Base-by-base conservation (phyloP, 2,329 filamentous ascomycete genomes). In the Fusarium annulatum region DNA sequence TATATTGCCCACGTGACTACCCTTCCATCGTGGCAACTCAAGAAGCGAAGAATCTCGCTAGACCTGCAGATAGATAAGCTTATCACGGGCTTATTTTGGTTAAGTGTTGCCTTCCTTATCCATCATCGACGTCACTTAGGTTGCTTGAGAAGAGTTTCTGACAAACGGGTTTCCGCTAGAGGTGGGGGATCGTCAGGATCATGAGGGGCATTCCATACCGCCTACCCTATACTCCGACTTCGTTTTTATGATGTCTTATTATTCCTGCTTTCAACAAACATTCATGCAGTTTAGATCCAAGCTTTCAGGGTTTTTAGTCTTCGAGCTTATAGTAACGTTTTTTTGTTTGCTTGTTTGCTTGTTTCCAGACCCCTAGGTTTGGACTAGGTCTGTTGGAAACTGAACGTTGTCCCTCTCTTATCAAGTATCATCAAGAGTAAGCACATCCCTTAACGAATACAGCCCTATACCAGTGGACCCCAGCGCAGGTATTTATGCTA, bases 141-240 rank as follows among this genome's bases (percentile, higher is more conserved):
- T 28, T 21, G 39, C 30, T 8, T 42, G 14, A 28, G 34, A 39
- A 39, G 30, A 67, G 23, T 48, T 28, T 52, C 46, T 28, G 19
- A 61, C 65, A 61, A 53, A 23, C 19, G 26, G 18, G 42, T 26
- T 23, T 46, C 52, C 38, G 63, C 52, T 73, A 74, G 56, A 69
- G 56, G 71, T 74, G 71, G 71, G 71, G 71, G 71, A 74, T 74
- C 71, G 60, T 49, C 67, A 48, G 57, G 55, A 72, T 72, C 52
- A 59, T 61, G 71, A 72, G 71, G 71, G 71, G 71, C 45, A 46
- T 60, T 33, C 12, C 4, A 33, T 46, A 28, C 8, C 16, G 9
- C 11, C 42, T 73, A 73, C 71, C 70, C 66, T 74, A n/a, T 60
- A 67, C 18, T 16, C 18, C 1, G 9, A 16, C 33, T 21, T 14